phyloP scores from a whole-genome alignment of 768 basidiomycete species.

The Kwoniella dejecticola region DNA sequence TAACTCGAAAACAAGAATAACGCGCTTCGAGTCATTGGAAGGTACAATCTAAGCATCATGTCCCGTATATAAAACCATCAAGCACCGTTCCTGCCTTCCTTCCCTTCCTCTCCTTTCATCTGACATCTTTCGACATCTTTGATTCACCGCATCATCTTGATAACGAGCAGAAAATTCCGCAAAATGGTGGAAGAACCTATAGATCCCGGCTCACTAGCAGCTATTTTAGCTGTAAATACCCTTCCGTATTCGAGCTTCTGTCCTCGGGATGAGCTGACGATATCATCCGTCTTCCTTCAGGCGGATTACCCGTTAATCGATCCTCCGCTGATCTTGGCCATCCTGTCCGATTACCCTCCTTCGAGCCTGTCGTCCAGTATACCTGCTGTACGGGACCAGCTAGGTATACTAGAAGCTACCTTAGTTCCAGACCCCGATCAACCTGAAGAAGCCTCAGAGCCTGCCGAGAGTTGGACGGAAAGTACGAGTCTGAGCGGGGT shows the following conservation, averaged over 20 bases:
- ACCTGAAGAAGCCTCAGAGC: conserved; percentile 8
- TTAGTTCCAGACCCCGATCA: conserved; percentile 40
- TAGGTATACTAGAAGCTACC: conserved; percentile 46
- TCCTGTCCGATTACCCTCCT: conserved; percentile 39
- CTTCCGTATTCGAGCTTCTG: background rate
- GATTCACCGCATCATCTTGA: too few species aligned
- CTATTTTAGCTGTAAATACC: conserved; percentile 16
- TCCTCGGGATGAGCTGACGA: background rate
- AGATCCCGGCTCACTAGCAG: conserved; percentile 20
- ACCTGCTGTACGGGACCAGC: conserved; percentile 33
- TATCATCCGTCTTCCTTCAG: conserved; percentile 11
- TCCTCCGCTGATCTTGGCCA: conserved; percentile 31
- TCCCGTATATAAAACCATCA: too few species aligned
- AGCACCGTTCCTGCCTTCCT: too few species aligned
- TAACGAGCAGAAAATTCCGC: background rate
- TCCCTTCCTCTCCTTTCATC: background rate
- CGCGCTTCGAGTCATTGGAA: too few species aligned
- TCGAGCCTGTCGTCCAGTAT: conserved; percentile 14
- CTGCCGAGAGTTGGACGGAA: conserved; percentile 12
- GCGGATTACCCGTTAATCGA: conserved; percentile 45
- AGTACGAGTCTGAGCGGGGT: conserved; percentile 11
- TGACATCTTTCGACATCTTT: background rate
- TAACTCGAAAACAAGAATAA: too few species aligned
- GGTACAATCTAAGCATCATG: too few species aligned
- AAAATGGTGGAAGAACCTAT: conserved; percentile 10